phyloP scores from a whole-genome alignment of 2,329 filamentous ascomycete species.

The Paraconiothyrium sp. region DNA sequence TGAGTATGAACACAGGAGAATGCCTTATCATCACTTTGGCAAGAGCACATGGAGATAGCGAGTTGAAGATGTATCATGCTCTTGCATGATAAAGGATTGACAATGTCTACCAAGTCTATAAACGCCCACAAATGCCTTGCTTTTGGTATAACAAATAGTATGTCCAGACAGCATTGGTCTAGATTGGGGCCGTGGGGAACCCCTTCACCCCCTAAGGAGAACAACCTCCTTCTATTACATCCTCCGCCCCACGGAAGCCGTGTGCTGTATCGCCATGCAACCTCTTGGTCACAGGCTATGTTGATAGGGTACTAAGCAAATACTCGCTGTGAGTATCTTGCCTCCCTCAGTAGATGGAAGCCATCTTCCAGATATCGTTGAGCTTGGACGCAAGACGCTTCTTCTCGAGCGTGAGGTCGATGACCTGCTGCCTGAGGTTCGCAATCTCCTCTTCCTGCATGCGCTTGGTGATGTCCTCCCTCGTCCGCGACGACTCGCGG shows the following conservation, averaged over 20 bases:
- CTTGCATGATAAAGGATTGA: not conserved
- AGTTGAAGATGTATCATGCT: not conserved
- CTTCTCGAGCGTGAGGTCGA: slow-evolving; percentile 13
- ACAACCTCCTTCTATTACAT: not conserved
- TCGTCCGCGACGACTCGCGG: slow-evolving; percentile 4
- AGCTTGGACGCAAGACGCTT: slow-evolving; percentile 11
- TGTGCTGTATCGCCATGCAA: not conserved
- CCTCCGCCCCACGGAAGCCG: not conserved
- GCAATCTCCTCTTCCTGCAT: slow-evolving; percentile 14
- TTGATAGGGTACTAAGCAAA: too few relatives aligned
- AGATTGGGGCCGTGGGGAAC: not conserved
- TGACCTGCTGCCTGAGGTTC: slow-evolving; percentile 13
- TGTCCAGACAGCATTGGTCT: not conserved
- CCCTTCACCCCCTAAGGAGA: not conserved
- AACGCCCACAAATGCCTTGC: slow-evolving; percentile 1
- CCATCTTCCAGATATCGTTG: slow-evolving; percentile 14
- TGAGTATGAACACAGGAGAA: too few relatives aligned
- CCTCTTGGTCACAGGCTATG: not conserved
- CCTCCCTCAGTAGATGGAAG: slow-evolving; percentile 5
- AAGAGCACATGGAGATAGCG: not conserved
- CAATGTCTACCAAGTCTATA: slow-evolving; percentile 6
- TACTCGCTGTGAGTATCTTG: not conserved
- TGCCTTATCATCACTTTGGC: not conserved
- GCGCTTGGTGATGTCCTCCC: slow-evolving; percentile 8
- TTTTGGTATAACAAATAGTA: not conserved